Evolutionary conservation across 2,329 filamentous ascomycete genomes (phyloP).

Genomic region (Pezicula carpinea): DNA sequence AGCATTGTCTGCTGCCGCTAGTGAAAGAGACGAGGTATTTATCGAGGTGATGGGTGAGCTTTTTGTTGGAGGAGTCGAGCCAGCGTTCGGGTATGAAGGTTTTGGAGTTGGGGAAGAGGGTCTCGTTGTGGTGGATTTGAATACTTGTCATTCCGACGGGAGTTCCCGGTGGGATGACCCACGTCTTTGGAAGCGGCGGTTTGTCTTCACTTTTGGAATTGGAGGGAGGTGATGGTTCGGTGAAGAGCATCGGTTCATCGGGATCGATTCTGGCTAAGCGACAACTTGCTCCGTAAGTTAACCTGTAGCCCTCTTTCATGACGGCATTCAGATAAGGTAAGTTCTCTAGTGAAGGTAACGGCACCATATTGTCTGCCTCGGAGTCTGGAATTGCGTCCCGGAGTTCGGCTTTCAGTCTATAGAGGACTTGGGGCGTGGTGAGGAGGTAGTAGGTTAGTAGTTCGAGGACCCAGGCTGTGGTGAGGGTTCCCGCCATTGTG

Average conservation of each 20-base stretch:
- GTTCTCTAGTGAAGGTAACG: constrained; percentile 31
- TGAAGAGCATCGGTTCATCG: constrained; percentile 12
- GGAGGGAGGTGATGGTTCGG: neutral
- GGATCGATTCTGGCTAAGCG: constrained; percentile 24
- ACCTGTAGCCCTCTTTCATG: constrained; percentile 18
- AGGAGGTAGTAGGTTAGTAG: constrained; percentile 25
- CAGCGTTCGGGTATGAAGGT: constrained; percentile 33
- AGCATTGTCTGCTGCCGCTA: constrained; percentile 34
- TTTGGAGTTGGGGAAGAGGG: constrained; percentile 23
- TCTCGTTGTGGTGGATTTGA: constrained; percentile 23
- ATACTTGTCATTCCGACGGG: constrained; percentile 33
- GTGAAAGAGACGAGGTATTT: constrained; percentile 36
- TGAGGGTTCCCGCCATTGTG: constrained; percentile 35
- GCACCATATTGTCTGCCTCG: neutral
- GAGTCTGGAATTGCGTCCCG: constrained; percentile 14
- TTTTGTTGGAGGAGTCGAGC: constrained; percentile 25
- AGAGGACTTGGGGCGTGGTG: constrained; percentile 15
- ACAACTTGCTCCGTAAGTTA: constrained; percentile 24
- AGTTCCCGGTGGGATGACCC: constrained; percentile 23
- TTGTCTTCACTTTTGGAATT: neutral
- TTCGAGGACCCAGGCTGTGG: constrained; percentile 26
- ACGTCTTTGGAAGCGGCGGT: too few species aligned
- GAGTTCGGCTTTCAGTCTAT: constrained; percentile 24
- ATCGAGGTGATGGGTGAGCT: constrained; percentile 21
- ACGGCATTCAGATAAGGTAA: constrained; percentile 31